Conservation (phyloP, 2,329 filamentous ascomycete species). For the Dactylonectria estremocensis region DNA sequence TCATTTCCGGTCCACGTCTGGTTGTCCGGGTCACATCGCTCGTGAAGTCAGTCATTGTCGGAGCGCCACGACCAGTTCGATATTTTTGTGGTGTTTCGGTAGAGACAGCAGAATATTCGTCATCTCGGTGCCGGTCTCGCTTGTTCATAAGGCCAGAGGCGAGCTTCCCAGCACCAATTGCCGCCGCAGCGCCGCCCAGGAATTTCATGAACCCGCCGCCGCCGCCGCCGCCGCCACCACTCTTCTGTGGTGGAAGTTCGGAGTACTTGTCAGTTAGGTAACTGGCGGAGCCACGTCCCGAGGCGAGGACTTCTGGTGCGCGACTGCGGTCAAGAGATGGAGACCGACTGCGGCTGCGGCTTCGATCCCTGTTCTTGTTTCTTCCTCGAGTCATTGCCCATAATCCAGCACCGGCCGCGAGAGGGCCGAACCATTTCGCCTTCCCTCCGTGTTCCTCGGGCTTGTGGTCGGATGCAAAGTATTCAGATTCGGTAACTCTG, state of each 20-base stretch:
- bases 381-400: conserved; percentile 63
- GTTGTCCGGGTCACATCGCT: conserved; percentile 61
- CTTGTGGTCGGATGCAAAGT: conserved; percentile 54
- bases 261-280: conserved; percentile 78
- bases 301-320: conserved; percentile 67
- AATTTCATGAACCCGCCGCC: conserved; percentile 73
- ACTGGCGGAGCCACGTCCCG: conserved; percentile 68
- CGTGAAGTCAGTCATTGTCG: conserved; percentile 64
- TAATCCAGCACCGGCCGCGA: conserved; percentile 67
- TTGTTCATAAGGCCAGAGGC: conserved; percentile 72
- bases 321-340: conserved; percentile 55
- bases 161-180: conserved; percentile 74
- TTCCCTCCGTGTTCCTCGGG: conserved; percentile 52
- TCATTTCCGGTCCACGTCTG: conserved; percentile 47
- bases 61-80: conserved; percentile 56
- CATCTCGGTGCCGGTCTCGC: conserved; percentile 65
- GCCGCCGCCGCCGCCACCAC: conserved; percentile 58
- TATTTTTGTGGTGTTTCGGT: conserved; percentile 72
- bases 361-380: conserved; percentile 60
- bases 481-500: conserved; percentile 59
- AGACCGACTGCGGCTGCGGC: conserved; percentile 59
- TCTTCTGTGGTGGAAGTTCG: conserved; percentile 58
- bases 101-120: conserved; percentile 75
- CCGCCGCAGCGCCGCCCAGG: conserved; percentile 72
- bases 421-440: conserved; percentile 65